phyloP scores from a whole-genome alignment of 306 rosid genomes.

The Crotalaria pallida region DNA sequence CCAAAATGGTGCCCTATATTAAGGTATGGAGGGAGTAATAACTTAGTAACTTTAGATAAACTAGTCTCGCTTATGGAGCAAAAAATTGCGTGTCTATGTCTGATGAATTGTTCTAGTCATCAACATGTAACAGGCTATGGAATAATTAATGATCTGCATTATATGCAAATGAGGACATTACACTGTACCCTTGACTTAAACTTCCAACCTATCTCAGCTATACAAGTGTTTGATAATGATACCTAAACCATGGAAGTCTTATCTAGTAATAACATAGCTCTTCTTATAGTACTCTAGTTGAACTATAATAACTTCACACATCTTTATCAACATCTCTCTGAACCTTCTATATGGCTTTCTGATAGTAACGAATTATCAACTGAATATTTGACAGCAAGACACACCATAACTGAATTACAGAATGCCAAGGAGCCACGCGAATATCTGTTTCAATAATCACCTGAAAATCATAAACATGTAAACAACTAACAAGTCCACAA shows the following conservation, averaged over 20 bases:
- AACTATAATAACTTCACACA: background rate
- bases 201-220: background rate
- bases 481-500: background rate
- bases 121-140: too few species aligned
- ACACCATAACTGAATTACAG: background rate
- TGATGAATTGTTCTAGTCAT: background rate
- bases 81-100: too few species aligned
- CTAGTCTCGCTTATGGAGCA: too few species aligned
- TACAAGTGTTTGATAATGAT: background rate
- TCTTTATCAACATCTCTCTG: background rate
- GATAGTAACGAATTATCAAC: background rate
- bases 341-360: background rate
- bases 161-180: background rate
- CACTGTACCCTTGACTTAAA: background rate
- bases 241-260: background rate
- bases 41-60: too few species aligned
- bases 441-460: conserved; percentile 2
- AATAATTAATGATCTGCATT: too few species aligned
- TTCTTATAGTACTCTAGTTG: background rate
- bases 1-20: too few species aligned
- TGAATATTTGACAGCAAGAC: background rate
- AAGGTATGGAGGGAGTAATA: too few species aligned
- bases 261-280: background rate
- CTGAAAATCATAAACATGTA: background rate
- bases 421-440: background rate